Conservation (phyloP, 331 rosid genomes). For the Rhamnella rubrinervis region DNA sequence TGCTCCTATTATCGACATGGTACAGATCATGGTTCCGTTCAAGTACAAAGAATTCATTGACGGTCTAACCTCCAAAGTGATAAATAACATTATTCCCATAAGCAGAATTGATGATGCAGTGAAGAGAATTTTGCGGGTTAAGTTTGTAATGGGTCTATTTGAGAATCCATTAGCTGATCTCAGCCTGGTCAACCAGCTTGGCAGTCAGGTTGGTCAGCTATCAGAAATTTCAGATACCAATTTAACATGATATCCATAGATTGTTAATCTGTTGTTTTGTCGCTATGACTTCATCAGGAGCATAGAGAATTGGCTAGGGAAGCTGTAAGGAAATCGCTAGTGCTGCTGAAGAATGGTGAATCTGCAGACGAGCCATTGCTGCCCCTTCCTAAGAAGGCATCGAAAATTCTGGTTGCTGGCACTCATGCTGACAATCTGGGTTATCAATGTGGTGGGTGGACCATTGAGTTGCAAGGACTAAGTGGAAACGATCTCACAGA, state of each 20-base stretch:
- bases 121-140: constrained; percentile 59
- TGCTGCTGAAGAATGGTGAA: constrained; percentile 46
- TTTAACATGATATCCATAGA: neutral
- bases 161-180: constrained; percentile 62
- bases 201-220: constrained; percentile 47
- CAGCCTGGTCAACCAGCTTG: constrained; percentile 54
- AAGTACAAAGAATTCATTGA: constrained; percentile 54
- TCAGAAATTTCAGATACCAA: neutral
- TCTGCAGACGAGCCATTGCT: constrained; percentile 40
- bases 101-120: constrained; percentile 77
- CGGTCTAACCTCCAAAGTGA: constrained; percentile 52
- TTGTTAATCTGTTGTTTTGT: neutral
- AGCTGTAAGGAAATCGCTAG: constrained; percentile 59
- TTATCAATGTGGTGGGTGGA: constrained; percentile 78
- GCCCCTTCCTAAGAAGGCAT: constrained; percentile 57
- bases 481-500: constrained; percentile 53
- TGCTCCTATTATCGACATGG: constrained; percentile 9
- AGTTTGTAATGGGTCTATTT: constrained; percentile 70
- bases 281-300: constrained; percentile 32
- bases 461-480: constrained; percentile 69
- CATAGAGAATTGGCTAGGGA: constrained; percentile 54
- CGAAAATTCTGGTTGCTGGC: constrained; percentile 67
- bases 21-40: constrained; percentile 65
- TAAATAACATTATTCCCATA: constrained; percentile 47
- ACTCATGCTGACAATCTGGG: constrained; percentile 77